phyloP scores from a whole-genome alignment of 2,329 filamentous ascomycete species.

The Fusarium compactum region DNA sequence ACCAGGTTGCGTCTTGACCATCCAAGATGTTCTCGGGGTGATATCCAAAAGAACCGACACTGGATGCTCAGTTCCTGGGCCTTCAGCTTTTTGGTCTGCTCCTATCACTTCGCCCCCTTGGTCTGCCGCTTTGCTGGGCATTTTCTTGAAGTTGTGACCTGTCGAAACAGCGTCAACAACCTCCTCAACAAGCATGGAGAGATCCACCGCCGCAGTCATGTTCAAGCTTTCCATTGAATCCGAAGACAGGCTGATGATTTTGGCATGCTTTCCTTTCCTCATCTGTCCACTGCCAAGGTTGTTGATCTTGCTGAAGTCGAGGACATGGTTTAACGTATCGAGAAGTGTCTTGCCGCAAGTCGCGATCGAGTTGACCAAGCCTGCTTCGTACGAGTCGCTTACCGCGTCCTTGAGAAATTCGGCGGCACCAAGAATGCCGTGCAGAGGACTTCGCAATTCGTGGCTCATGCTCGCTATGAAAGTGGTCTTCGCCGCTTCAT shows the following conservation, averaged over 20 bases:
- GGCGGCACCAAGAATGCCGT: constrained; percentile 66
- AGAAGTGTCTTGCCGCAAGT: constrained; percentile 62
- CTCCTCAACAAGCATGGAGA: constrained; percentile 53
- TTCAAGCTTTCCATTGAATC: constrained; percentile 51
- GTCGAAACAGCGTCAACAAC: constrained; percentile 56
- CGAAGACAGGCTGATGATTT: constrained; percentile 39
- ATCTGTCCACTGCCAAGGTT: constrained; percentile 48
- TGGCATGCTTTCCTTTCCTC: constrained; percentile 37
- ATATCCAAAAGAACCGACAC: constrained; percentile 66
- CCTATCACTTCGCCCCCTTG: constrained; percentile 14
- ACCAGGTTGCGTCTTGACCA: constrained; percentile 66
- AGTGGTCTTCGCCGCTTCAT: constrained; percentile 66
- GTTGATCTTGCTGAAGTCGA: constrained; percentile 59
- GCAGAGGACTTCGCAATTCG: constrained; percentile 67
- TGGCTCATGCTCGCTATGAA: constrained; percentile 72
- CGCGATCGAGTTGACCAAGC: constrained; percentile 60
- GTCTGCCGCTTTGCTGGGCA: constrained; percentile 2
- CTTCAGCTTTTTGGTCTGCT: constrained; percentile 8
- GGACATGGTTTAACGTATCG: constrained; percentile 63
- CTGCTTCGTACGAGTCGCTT: constrained; percentile 54
- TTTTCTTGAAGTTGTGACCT: constrained; percentile 53
- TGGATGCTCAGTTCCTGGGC: constrained; percentile 40
- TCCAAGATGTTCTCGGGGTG: constrained; percentile 59
- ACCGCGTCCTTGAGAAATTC: constrained; percentile 62
- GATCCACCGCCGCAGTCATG: constrained; percentile 50